Base-by-base conservation (phyloP, 257 asterid species). In the Plantago ovata region DNA sequence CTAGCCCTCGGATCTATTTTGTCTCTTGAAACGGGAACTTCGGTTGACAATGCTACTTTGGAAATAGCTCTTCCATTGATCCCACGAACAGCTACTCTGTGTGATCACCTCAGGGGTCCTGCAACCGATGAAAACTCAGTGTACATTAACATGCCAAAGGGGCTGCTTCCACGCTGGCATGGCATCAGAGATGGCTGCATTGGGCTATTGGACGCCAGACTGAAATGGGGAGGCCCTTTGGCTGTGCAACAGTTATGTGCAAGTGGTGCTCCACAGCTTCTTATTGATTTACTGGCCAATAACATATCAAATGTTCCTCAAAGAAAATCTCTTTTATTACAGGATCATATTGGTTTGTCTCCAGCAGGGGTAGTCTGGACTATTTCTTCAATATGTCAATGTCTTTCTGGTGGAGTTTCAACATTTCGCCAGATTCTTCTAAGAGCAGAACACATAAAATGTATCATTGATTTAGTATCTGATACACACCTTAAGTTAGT, bases 201-300 rank as follows among this genome's bases (percentile, higher is more conserved):
- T 63, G 99, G 99, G 69, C 69, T 93, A 70, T 65, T 93, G 80
- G 91, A 85, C 69, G 75, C 90, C 68, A 79, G 96, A 71, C 67
- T 93, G 75, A 86, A 76, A 73, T 84, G 94, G 95, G 98, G 96
- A 73, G 98, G 98, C 53, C 96, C 97, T 64, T 56, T 89, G 69
- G 95, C 98, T 70, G 95, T 89, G 68, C 97, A 93, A 62, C 97
- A 93, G 66, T 75, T 87, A 64, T 93, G 97, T 73, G 97, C 95
- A 41, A 85, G 95, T 67, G 89, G 97, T 65, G 81, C 86, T 55
- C 97, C 99, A 9, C 97, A 89, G 73, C 86, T 93, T 76, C 91
- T 93, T 60, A 74, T 83, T 69, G 97, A 89, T 74, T 77, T 89
- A 67, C 79, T 93, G 76, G 80, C 92, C 39, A 77, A 76, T 72